Percentiles rank a stretch among this genome's conserved stretches.
Evolutionary conservation across 2,329 filamentous ascomycete species (phyloP).

Genomic region (Cladosporium sphaerospermum): DNA sequence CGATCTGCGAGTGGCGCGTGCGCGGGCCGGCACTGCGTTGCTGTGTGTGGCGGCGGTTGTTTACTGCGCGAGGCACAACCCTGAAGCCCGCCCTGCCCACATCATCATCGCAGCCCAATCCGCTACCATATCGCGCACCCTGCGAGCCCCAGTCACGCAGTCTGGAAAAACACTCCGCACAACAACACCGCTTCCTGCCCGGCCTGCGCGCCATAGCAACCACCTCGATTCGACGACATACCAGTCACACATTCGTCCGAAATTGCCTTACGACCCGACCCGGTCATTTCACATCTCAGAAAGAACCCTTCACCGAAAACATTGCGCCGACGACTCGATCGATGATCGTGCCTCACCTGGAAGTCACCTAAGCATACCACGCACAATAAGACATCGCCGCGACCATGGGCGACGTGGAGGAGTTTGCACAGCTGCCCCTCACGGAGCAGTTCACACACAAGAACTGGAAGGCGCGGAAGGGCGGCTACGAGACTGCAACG

Average conservation of each 20-base stretch:
- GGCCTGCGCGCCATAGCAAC: neutral
- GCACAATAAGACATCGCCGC: neutral
- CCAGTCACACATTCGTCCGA: neutral
- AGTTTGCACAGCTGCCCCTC: slow-evolving; percentile 72
- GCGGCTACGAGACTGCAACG: slow-evolving; percentile 85
- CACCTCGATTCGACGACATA: neutral
- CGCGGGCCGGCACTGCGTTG: too few species aligned
- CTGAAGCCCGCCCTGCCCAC: too few species aligned
- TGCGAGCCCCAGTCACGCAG: too few species aligned
- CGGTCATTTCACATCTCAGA: too few species aligned
- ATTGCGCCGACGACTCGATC: neutral
- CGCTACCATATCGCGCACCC: too few species aligned
- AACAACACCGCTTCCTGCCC: neutral
- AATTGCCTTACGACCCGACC: too few species aligned
- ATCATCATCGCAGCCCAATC: too few species aligned
- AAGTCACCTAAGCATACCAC: neutral
- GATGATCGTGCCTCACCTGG: neutral
- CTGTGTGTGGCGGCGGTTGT: too few species aligned
- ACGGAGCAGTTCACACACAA: slow-evolving; percentile 80
- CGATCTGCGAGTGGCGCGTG: too few species aligned
- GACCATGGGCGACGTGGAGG: slow-evolving; percentile 77
- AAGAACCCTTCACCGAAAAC: neutral
- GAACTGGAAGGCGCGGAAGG: slow-evolving; percentile 96
- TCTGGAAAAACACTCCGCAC: too few species aligned
- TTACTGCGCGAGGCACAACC: too few species aligned